Evolutionary conservation across 257 asterid genomes (phyloP).

Genomic region (Scutellaria barbata): DNA sequence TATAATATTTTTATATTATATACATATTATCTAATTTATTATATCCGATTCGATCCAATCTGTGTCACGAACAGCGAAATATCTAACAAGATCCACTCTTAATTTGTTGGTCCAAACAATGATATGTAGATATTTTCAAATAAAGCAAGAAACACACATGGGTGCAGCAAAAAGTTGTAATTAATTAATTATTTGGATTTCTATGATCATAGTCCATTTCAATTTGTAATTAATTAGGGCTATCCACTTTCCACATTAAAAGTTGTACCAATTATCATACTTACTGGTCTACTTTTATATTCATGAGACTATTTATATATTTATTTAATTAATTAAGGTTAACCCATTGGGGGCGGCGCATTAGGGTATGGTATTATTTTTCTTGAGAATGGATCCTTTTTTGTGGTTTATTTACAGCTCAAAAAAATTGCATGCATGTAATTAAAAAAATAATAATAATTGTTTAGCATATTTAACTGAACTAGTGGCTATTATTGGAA

Average conservation of each 20-base stretch:
- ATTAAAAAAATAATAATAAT: no score
- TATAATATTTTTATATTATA: no score
- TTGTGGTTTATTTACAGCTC: no score
- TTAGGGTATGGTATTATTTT: not conserved
- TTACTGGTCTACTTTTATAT: constrained; percentile 20
- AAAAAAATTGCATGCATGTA: no score
- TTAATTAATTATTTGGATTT: not conserved
- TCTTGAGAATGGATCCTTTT: no score
- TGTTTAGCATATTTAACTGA: no score
- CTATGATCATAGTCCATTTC: constrained; percentile 16
- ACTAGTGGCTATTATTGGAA: no score
- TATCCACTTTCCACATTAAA: constrained; percentile 32
- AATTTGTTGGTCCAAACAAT: not conserved
- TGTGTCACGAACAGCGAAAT: no score
- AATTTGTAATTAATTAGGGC: constrained; percentile 7
- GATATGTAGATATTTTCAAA: not conserved
- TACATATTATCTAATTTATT: no score
- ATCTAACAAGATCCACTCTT: no score
- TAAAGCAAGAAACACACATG: constrained; percentile 4
- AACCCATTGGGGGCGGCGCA: constrained; percentile 3
- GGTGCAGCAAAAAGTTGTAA: not conserved
- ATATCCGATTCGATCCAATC: no score
- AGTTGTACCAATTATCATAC: constrained; percentile 27
- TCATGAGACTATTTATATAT: constrained; percentile 1
- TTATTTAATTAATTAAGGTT: constrained; percentile 7